These are phyloP conservation scores for Cystoisospora suis DNA, from an alignment of 169 alveolate genomes.

Conservation along the genomic window DNA sequence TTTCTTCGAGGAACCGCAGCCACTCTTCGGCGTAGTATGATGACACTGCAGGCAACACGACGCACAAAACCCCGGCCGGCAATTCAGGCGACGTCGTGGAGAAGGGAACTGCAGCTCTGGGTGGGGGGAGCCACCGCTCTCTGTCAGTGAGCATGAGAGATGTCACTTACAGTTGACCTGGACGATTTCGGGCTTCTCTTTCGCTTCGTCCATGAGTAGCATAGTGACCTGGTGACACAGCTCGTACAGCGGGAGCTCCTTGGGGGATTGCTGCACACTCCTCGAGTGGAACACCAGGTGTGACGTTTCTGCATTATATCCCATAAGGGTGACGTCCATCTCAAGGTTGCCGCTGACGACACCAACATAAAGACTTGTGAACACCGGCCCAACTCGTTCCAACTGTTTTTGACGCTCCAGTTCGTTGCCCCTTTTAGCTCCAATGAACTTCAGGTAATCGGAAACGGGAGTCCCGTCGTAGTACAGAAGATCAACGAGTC, in stretches of 20 bases:
- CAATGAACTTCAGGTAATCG: neutral
- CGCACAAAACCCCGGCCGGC: too few relatives aligned
- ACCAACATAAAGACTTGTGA: neutral
- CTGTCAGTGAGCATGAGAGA: too few relatives aligned
- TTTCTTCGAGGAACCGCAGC: conserved; percentile 13
- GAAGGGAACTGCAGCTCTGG: too few relatives aligned
- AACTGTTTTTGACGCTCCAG: neutral
- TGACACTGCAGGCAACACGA: too few relatives aligned
- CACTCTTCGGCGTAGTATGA: neutral
- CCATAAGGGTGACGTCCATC: neutral
- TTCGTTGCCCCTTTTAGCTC: neutral
- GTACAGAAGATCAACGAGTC: neutral
- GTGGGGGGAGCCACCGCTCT: too few relatives aligned
- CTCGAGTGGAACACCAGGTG: neutral
- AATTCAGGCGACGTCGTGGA: too few relatives aligned
- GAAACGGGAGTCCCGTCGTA: neutral
- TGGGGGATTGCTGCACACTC: neutral
- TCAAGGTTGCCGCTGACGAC: conserved; percentile 9
- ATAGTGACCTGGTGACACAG: neutral
- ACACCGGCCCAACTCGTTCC: neutral
- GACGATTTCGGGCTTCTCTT: neutral
- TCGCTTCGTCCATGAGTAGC: neutral
- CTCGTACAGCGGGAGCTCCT: neutral
- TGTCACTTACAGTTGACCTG: neutral
- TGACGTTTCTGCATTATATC: neutral